phyloP scores from a whole-genome alignment of 2,329 filamentous ascomycete genomes.

The Tolypocladium ophioglossoides region DNA sequence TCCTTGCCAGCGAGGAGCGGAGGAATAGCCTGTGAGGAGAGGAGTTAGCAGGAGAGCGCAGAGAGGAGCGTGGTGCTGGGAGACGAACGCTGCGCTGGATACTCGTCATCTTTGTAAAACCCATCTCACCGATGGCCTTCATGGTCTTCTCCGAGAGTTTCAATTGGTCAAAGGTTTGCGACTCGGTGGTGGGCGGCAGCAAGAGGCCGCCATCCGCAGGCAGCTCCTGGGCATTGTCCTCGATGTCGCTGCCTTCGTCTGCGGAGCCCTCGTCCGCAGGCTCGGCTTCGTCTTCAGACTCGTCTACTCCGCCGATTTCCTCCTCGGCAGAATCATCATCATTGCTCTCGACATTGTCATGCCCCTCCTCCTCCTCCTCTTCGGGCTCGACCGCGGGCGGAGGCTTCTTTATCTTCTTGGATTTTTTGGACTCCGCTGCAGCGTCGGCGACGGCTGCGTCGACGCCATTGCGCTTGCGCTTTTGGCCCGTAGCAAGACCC shows the following conservation, averaged over 20 bases:
- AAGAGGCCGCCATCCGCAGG: conserved; percentile 31
- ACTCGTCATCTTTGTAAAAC: conserved; percentile 89
- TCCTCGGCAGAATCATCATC: conserved; percentile 14
- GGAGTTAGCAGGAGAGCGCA: neutral
- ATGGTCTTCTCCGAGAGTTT: conserved; percentile 82
- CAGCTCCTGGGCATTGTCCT: conserved; percentile 19
- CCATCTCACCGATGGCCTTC: conserved; percentile 82
- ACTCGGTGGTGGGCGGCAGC: conserved; percentile 48
- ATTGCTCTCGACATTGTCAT: conserved; percentile 14
- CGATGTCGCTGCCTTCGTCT: conserved; percentile 5
- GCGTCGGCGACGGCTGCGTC: conserved; percentile 16
- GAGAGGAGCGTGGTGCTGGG: neutral
- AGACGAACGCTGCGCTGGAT: conserved; percentile 59
- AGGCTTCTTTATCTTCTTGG: conserved; percentile 31
- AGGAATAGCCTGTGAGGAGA: conserved; percentile 52
- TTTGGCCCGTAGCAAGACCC: conserved; percentile 28
- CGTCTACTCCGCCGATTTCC: conserved; percentile 18
- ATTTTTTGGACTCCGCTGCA: conserved; percentile 18
- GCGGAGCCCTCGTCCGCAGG: conserved; percentile 11
- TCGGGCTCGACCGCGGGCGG: conserved; percentile 17
- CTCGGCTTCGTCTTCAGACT: conserved; percentile 13
- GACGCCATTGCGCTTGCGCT: conserved; percentile 30
- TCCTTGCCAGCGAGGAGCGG: conserved; percentile 82
- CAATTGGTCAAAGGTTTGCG: conserved; percentile 67
- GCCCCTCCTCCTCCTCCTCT: conserved; percentile 14